Percentiles rank a stretch among this genome's conserved stretches.
Evolutionary conservation across 1,284 basidiomycete genomes (phyloP).

Genomic region (Cystobasidiaceae sp.): DNA sequence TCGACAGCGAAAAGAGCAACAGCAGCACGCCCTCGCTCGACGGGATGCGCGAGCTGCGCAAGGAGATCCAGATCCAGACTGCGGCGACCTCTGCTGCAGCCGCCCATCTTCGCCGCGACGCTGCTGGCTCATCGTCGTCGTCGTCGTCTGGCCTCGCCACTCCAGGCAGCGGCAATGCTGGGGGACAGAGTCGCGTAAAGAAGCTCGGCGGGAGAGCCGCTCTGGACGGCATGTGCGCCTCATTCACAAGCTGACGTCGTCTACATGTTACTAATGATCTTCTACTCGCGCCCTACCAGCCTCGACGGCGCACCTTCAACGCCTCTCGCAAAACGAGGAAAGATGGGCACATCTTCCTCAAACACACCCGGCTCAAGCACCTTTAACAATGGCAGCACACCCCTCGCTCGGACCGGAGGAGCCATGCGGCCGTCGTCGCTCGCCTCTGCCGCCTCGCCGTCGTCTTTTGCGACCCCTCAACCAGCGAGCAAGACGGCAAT

Average conservation of each 20-base stretch:
- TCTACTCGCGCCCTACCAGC: neutral
- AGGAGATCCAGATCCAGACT: constrained; percentile 46
- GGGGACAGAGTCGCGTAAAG: constrained; percentile 15
- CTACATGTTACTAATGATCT: neutral
- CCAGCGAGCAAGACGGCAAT: neutral
- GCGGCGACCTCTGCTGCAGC: neutral
- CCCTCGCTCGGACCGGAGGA: neutral
- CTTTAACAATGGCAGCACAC: neutral
- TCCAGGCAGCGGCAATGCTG: neutral
- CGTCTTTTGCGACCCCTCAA: neutral
- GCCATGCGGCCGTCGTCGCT: neutral
- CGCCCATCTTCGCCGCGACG: neutral
- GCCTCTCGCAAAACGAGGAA: constrained; percentile 23
- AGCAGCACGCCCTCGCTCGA: constrained; percentile 51
- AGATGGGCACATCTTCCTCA: constrained; percentile 5
- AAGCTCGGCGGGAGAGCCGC: constrained; percentile 29
- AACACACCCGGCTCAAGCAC: neutral
- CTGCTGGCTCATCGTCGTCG: neutral
- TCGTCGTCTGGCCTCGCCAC: neutral
- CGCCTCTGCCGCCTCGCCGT: neutral
- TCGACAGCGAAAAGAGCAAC: constrained; percentile 48
- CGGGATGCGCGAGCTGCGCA: constrained; percentile 55
- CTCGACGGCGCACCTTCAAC: constrained; percentile 28
- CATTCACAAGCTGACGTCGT: neutral
- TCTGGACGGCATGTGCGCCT: constrained; percentile 30